Evolutionary conservation across 2,329 filamentous ascomycete genomes (phyloP), one percentile per base, ranked within the genome.

Genomic region (Colletotrichum cereale): DNA sequence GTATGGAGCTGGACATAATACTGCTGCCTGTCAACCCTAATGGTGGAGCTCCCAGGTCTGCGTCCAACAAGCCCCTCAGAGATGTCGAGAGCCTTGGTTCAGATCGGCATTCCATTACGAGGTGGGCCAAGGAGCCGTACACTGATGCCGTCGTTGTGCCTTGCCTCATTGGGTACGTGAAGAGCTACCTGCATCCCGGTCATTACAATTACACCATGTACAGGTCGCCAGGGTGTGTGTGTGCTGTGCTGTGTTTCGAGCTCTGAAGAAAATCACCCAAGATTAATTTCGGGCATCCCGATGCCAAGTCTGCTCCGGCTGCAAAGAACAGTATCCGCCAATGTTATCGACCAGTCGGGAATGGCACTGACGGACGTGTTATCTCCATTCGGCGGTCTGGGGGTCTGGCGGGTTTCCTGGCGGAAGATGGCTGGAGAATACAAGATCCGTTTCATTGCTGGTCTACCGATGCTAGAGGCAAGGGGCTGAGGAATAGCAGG

Each of bases 331-430:
- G 26, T 36, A 44, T 2, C 55, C 36, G 18, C 11, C 34, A 21
- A 38, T 38, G 65, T 47, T 67, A 60, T 58, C 52, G 24, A 63
- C 24, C 44, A 44, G 60, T 38, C 42, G 60, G 60, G 63, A 69
- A 40, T 47, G 26, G 26, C 56, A 40, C n/a, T 26, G n/a, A 38
- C 31, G 31, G 65, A 38, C 21, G 52, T 63, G 47, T 69, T 64
- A 16, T 55, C 58, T 72, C 53, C 18, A 63, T 55, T 48, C 24
- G 65, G 60, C 53, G 8, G 12, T 40, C n/a, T 24, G 12, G 18
- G 21, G 52, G 34, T 52, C 11, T 7, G 2, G 29, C 31, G 60
- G 52, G 53, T 57, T 29, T 56, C 52, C 42, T 50, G 53, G 62
- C 18, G 31, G 48, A 31, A 62, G 40, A 7, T 66, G 26, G 47